Evolutionary conservation across 495 filamentous ascomycete species (phyloP), one percentile per base, ranked within the genome.

Genomic region (Trichodelitschia bisporula): DNA sequence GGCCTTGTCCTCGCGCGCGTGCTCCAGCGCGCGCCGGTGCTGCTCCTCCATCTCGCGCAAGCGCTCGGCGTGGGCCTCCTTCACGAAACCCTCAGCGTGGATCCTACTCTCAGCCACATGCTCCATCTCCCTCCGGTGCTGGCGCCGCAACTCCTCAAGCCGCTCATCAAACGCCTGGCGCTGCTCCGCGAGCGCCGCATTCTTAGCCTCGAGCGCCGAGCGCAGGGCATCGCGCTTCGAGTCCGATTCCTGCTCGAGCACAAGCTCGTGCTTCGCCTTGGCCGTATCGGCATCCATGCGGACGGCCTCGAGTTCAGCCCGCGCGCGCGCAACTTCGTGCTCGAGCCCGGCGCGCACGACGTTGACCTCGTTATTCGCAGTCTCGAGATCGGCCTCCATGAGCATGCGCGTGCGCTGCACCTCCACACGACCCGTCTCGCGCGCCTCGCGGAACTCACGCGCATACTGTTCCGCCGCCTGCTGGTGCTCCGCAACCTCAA

Each of bases 281-380:
- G 67, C 57, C 4, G 71, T 74, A 41, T 84, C 71, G 18, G 66
- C 66, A 32, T 89, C 76, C 46, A 77, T 55, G 40, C 56, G 67
- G 32, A 69, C 58, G 36, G 67, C 65, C 19, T 90, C 72, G 18
- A 82, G 50, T 43, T 89, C 70, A 24, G 53, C 51, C 31, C 77
- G 62, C 12, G 79, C 56, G 36, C 67, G 62, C 19, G 58, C 47
- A 29, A 78, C 58, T 37, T 86, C 68, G 18, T 64, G 62, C 40
- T 90, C 80, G 8, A 83, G 60, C 37, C 80, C 67, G 17, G 66
- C 67, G 30, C 77, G 69, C 2, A 82, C 66, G 35, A 71, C 62
- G 42, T 89, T 77, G 45, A 79, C 70, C 44, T 90, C 67, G 41
- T 73, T 69, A 40, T 78, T 84, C 18, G 80, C 72, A 29, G 65